Percentiles rank a stretch among this genome's conserved stretches.
phyloP scores from a whole-genome alignment of 2,329 filamentous ascomycete genomes.

The Colletotrichum caudatum region DNA sequence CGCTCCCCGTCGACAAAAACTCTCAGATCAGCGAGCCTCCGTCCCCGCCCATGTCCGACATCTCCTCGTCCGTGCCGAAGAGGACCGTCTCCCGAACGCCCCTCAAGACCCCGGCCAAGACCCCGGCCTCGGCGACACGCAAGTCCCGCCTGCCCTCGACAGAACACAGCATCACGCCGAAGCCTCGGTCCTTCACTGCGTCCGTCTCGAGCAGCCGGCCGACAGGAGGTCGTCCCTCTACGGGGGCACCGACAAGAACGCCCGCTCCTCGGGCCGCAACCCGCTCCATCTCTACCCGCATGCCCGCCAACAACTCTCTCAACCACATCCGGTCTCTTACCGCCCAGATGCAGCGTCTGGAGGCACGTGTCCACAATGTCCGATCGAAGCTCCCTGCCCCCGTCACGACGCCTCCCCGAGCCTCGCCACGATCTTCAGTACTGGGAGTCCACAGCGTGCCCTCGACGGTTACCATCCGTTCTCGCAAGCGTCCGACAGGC shows the following conservation, averaged over 20 bases:
- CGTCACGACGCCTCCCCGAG: constrained; percentile 79
- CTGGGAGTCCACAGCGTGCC: constrained; percentile 59
- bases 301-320: constrained; percentile 77
- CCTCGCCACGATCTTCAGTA: constrained; percentile 74
- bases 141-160: constrained; percentile 52
- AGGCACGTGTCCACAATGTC: constrained; percentile 90
- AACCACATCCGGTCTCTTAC: constrained; percentile 94
- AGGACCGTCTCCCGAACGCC: constrained; percentile 48
- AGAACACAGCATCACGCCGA: constrained; percentile 61
- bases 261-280: constrained; percentile 67
- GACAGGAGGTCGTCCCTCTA: constrained; percentile 53
- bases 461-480: constrained; percentile 73
- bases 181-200: constrained; percentile 56
- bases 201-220: constrained; percentile 53
- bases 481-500: constrained; percentile 75
- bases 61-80: constrained; percentile 62
- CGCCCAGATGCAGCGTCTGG: constrained; percentile 96
- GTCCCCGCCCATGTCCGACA: constrained; percentile 93
- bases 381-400: constrained; percentile 92
- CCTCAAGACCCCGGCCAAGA: constrained; percentile 55
- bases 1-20: constrained; percentile 56
- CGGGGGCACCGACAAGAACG: constrained; percentile 57
- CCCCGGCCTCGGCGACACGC: constrained; percentile 65
- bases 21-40: constrained; percentile 84
- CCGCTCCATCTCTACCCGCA: constrained; percentile 60